A percentile compares a stretch with the other conserved stretches of the same genome.
Conservation (phyloP, 75 land plant genomes). For the Chamaecyparis obtusa region DNA sequence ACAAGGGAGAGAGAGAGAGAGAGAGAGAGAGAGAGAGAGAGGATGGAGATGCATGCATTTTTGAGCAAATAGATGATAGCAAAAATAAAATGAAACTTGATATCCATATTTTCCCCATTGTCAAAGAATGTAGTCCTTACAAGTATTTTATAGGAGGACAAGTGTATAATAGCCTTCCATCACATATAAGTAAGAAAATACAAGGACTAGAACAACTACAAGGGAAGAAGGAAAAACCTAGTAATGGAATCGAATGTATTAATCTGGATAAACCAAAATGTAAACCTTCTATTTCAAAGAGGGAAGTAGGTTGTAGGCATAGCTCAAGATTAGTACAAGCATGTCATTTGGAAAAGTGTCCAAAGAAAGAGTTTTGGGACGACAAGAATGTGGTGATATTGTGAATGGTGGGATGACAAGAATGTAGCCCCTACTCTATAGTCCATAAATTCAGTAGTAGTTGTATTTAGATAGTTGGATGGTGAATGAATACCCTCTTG, state of each 20-base stretch:
- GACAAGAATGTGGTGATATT: background rate
- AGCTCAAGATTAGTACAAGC: background rate
- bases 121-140: slow-evolving; percentile 4
- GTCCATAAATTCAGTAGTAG: too few species aligned
- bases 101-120: slow-evolving; percentile 19
- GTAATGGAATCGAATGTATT: background rate
- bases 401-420: background rate
- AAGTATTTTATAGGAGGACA: background rate
- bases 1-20: too few species aligned
- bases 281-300: background rate
- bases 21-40: too few species aligned
- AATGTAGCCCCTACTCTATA: too few species aligned
- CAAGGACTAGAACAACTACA: background rate
- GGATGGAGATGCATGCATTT: slow-evolving; percentile 26
- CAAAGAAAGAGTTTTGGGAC: background rate
- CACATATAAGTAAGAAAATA: too few species aligned
- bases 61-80: background rate
- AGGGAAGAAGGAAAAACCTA: background rate
- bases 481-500: too few species aligned
- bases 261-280: background rate
- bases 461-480: too few species aligned
- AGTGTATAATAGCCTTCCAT: too few species aligned
- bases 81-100: background rate
- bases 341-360: background rate
- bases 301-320: background rate